Base-by-base conservation (phyloP, 495 filamentous ascomycete genomes). In the Podospora anserina region DNA sequence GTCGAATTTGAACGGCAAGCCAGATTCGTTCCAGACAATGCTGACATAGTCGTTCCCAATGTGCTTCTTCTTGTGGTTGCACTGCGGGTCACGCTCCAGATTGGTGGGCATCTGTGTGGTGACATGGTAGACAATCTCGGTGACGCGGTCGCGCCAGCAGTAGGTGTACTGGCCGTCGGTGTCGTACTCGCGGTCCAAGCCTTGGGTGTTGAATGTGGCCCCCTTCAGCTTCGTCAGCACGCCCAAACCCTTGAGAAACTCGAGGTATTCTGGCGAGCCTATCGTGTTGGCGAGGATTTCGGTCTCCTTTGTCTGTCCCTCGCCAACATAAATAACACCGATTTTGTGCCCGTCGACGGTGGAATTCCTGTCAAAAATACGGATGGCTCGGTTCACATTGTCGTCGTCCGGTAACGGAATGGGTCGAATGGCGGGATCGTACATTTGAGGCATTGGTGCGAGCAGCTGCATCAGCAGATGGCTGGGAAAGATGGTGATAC, bases 21-120 rank as follows among this genome's bases (percentile, higher is more conserved):
- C 94, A 18, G 94, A 97, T 68, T 95, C 91, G 76, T 99, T 99
- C 82, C 93, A 99, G 62, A 99, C 88, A 72, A 99, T 96, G 72
- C 96, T 98, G 70, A 99, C 96, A 73, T 90, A 96, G 80, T 99
- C 96, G 74, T 99, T 99, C 55, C 96, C 96, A 56, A 97, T 93
- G 73, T 99, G 96, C 4, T 88, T 85, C 77, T 99, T 99, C 82
- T 99, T 99, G 74, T 86, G 85, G 70, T 88, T 87, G 71, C 89
- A 93, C 16, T 84, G 83, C 16, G 90, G 87, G 73, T 97, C 93
- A 55, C 86, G 82, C 32, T 91, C 86, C 28, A 89, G 82, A 75
- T 94, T 85, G 20, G 92, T 95, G 13, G 96, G 96, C 96, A 99
- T 99, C 85, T 97, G 91, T 15, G 94, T 98, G 2, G 92, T 89